These are phyloP conservation scores for Phytophthora cactorum DNA, from an alignment of 352 stramenopile species.

Conservation along the genomic window DNA sequence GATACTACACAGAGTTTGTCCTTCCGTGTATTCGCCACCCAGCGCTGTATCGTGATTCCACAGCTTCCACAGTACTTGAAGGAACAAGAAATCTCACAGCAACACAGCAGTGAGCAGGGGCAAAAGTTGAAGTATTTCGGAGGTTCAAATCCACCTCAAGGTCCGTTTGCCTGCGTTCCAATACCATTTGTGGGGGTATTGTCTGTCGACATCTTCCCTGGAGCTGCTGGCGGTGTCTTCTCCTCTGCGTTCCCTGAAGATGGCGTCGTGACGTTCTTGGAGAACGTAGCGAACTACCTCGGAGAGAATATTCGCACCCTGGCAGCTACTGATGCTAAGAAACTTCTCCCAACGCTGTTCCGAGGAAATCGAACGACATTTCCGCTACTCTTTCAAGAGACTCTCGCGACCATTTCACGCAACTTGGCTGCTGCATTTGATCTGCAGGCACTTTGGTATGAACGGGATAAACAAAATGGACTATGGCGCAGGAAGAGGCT, in stretches of 20 bases:
- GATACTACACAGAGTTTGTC: slow-evolving; percentile 52
- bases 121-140: slow-evolving; percentile 45
- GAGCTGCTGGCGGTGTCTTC: slow-evolving; percentile 60
- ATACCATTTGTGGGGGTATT: slow-evolving; percentile 78
- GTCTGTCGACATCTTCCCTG: slow-evolving; percentile 67
- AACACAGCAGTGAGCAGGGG: slow-evolving; percentile 13
- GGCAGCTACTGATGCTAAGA: slow-evolving; percentile 22
- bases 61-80: slow-evolving; percentile 40
- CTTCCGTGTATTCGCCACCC: slow-evolving; percentile 57
- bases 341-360: slow-evolving; percentile 51
- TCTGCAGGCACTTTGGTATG: slow-evolving; percentile 42
- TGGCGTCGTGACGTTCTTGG: slow-evolving; percentile 61
- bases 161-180: slow-evolving; percentile 66
- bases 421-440: slow-evolving; percentile 55
- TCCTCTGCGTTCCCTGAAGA: slow-evolving; percentile 53
- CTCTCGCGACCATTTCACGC: slow-evolving; percentile 43
- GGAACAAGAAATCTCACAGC: slow-evolving; percentile 28
- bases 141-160: slow-evolving; percentile 14
- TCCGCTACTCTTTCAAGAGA: slow-evolving; percentile 33
- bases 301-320: slow-evolving; percentile 51
- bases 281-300: slow-evolving; percentile 51
- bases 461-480: slow-evolving; percentile 4
- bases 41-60: slow-evolving; percentile 56
- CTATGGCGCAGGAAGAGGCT: slow-evolving; percentile 11
- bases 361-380: slow-evolving; percentile 66